Percentiles rank a stretch among this genome's conserved stretches.
These are phyloP conservation scores for Tylopilus microsporus DNA, from an alignment of 1,284 basidiomycete genomes.

Conservation along the genomic window DNA sequence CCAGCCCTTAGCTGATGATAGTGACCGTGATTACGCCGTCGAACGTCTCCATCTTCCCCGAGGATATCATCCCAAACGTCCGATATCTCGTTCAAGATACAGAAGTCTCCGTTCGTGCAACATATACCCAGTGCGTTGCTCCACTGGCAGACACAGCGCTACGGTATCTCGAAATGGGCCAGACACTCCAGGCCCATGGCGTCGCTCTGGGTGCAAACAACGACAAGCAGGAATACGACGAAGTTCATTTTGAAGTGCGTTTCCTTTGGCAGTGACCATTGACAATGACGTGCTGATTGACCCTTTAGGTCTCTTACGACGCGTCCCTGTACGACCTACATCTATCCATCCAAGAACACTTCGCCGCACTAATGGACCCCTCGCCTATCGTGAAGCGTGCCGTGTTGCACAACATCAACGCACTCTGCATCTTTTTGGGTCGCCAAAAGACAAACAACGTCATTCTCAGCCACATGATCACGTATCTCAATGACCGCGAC, in stretches of 20 bases:
- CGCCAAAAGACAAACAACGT: conserved; percentile 92
- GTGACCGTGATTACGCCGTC: conserved; percentile 87
- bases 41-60: conserved; percentile 84
- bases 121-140: conserved; percentile 84
- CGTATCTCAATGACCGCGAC: conserved; percentile 93
- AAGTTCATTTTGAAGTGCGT: conserved; percentile 67
- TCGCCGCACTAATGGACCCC: conserved; percentile 72
- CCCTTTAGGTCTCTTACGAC: conserved; percentile 78
- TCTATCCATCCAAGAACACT: conserved; percentile 80
- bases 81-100: conserved; percentile 77
- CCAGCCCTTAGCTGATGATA: conserved; percentile 61
- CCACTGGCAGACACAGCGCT: conserved; percentile 80
- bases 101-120: conserved; percentile 84
- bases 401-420: conserved; percentile 75
- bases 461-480: conserved; percentile 95
- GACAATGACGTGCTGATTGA: conserved; percentile 5
- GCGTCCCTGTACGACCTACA: conserved; percentile 82
- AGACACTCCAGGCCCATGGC: conserved; percentile 81
- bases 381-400: conserved; percentile 75
- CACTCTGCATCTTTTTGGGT: conserved; percentile 90
- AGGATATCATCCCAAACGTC: conserved; percentile 93
- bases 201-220: conserved; percentile 38
- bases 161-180: conserved; percentile 86
- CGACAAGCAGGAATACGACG: conserved; percentile 70
- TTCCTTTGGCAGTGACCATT: neutral